These are phyloP conservation scores for Neopestalotiopsis sp. DNA, from an alignment of 2,329 filamentous ascomycete genomes.

Conservation along the genomic window DNA sequence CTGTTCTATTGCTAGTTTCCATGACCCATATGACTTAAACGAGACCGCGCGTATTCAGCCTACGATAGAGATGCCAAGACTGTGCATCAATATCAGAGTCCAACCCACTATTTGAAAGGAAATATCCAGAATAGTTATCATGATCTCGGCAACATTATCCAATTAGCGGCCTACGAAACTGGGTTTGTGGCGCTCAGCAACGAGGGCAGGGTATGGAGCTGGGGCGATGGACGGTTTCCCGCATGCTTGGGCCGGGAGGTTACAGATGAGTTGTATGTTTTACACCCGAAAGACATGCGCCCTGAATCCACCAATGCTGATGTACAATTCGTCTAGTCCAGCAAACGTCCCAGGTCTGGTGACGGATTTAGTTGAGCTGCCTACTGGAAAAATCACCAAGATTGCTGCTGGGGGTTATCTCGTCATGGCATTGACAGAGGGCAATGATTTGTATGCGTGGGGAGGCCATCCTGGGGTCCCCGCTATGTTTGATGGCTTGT, in stretches of 20 bases:
- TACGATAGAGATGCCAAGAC: slow-evolving; percentile 21
- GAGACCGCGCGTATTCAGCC: slow-evolving; percentile 23
- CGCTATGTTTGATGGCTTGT: slow-evolving; percentile 37
- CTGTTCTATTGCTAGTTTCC: no score
- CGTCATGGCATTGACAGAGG: slow-evolving; percentile 62
- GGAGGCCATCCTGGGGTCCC: slow-evolving; percentile 49
- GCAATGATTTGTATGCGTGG: slow-evolving; percentile 67
- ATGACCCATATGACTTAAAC: neutral
- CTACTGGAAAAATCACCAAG: slow-evolving; percentile 55
- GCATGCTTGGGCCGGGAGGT: slow-evolving; percentile 61
- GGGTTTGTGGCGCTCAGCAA: slow-evolving; percentile 55
- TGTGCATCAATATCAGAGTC: slow-evolving; percentile 36
- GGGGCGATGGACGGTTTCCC: slow-evolving; percentile 65
- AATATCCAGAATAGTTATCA: slow-evolving; percentile 26
- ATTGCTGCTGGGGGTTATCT: slow-evolving; percentile 63
- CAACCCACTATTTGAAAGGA: slow-evolving; percentile 10
- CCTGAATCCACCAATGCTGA: no score
- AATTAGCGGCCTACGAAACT: slow-evolving; percentile 53
- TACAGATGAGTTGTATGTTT: slow-evolving; percentile 29
- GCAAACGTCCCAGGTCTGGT: slow-evolving; percentile 53
- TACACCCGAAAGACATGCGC: no score
- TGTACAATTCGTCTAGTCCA: slow-evolving; percentile 38
- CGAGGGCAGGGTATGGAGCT: slow-evolving; percentile 53
- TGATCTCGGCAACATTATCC: slow-evolving; percentile 36
- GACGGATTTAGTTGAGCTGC: slow-evolving; percentile 56